These are phyloP conservation scores for Ascochyta rabiei DNA, from an alignment of 2,329 filamentous ascomycete genomes.

Conservation along the genomic window DNA sequence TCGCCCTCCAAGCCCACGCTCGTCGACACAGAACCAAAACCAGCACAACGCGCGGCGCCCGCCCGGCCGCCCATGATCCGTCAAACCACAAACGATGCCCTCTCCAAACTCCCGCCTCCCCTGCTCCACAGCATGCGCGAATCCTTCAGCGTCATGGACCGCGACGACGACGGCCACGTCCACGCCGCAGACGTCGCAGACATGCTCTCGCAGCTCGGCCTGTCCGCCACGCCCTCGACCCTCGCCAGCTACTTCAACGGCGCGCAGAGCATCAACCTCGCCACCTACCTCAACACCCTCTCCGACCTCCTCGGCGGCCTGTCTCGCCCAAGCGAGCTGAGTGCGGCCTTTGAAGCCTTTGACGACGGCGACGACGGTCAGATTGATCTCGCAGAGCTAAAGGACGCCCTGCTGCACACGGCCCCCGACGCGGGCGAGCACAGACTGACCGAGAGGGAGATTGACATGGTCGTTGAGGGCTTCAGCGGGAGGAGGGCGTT, in stretches of 20 bases:
- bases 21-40: neutral
- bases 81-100: conserved; percentile 39
- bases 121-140: conserved; percentile 89
- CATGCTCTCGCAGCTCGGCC: conserved; percentile 84
- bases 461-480: conserved; percentile 84
- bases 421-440: conserved; percentile 65
- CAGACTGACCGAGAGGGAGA: conserved; percentile 60
- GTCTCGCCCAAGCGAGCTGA: conserved; percentile 78
- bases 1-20: neutral
- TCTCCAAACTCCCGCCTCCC: conserved; percentile 77
- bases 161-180: conserved; percentile 83
- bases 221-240: conserved; percentile 73
- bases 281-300: conserved; percentile 82
- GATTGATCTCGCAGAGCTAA: conserved; percentile 80
- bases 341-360: conserved; percentile 91
- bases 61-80: conserved; percentile 36
- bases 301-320: conserved; percentile 75
- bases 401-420: conserved; percentile 82
- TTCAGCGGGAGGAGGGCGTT: conserved; percentile 87
- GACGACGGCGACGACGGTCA: conserved; percentile 96
- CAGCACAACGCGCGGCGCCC: conserved; percentile 16
- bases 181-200: conserved; percentile 83
- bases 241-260: conserved; percentile 82
- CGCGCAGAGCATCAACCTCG: conserved; percentile 76
- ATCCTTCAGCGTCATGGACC: conserved; percentile 90